Percentiles rank a stretch among this genome's conserved stretches.
Conservation (phyloP, 345 rosid species). For the Citrus inodora region DNA sequence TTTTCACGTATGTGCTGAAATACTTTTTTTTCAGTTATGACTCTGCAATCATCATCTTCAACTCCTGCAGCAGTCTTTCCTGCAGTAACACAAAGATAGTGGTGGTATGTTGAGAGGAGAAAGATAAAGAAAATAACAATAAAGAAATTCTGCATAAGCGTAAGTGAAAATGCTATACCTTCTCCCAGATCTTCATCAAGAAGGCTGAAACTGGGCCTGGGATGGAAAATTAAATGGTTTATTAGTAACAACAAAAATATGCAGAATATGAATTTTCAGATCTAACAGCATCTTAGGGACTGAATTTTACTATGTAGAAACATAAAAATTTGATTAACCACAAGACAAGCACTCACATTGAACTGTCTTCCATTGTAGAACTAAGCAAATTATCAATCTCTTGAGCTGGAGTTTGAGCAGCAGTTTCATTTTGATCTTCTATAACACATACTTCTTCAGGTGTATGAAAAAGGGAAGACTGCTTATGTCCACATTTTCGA, state of each 20-base stretch:
- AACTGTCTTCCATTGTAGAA: conserved; percentile 21
- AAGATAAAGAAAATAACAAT: background rate
- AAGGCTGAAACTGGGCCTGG: conserved; percentile 93
- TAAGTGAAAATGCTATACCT: conserved; percentile 38
- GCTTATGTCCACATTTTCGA: conserved; percentile 28
- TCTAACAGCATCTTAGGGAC: background rate
- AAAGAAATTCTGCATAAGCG: background rate
- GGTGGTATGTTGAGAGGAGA: conserved; percentile 10
- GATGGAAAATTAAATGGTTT: conserved; percentile 16
- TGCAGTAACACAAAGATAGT: conserved; percentile 23
- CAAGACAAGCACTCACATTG: conserved; percentile 37
- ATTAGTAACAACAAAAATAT: background rate
- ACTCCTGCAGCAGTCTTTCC: conserved; percentile 35
- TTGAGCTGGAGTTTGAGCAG: conserved; percentile 20
- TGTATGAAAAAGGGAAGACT: conserved; percentile 39
- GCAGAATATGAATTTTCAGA: background rate
- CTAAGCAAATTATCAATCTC: conserved; percentile 19
- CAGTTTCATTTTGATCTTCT: conserved; percentile 38
- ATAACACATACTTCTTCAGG: conserved; percentile 30
- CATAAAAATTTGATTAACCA: background rate
- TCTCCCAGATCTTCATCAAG: conserved; percentile 72
- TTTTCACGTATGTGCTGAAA: conserved; percentile 85
- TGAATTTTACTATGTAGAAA: background rate
- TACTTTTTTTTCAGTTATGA: conserved; percentile 53
- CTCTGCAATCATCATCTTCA: conserved; percentile 43